A percentile compares a stretch with the other conserved stretches of the same genome.
Conservation (phyloP, 768 basidiomycete species). For the Pisolithus tinctorius region DNA sequence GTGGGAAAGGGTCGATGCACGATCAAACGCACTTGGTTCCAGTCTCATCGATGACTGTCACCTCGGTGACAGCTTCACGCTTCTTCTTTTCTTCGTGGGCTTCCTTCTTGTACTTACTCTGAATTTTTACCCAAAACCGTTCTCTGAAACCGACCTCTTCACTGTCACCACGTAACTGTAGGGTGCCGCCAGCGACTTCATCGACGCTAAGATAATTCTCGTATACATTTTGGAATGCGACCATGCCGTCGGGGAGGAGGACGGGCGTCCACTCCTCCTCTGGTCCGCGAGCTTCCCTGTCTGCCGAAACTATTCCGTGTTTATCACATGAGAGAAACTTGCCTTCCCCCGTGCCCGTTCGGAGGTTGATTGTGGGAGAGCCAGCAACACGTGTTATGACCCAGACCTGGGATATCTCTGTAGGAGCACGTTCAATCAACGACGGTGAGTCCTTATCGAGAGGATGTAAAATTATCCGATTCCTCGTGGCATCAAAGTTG, state of each 20-base stretch:
- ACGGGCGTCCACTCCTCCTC: slow-evolving; percentile 94
- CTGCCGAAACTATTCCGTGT: slow-evolving; percentile 76
- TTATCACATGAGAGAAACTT: slow-evolving; percentile 88
- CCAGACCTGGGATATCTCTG: slow-evolving; percentile 87
- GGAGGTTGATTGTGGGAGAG: slow-evolving; percentile 75
- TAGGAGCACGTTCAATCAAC: slow-evolving; percentile 62
- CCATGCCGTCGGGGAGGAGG: slow-evolving; percentile 76
- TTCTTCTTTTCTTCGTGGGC: slow-evolving; percentile 71
- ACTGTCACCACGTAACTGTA: slow-evolving; percentile 77
- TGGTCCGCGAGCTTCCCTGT: slow-evolving; percentile 84
- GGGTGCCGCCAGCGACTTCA: slow-evolving; percentile 75
- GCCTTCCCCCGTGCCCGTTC: slow-evolving; percentile 81
- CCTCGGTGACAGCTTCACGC: slow-evolving; percentile 48
- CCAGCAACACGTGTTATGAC: slow-evolving; percentile 84
- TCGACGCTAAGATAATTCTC: slow-evolving; percentile 84
- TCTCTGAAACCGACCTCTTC: slow-evolving; percentile 83
- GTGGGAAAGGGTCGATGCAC: background rate
- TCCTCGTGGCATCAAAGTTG: slow-evolving; percentile 73
- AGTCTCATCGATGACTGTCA: slow-evolving; percentile 60
- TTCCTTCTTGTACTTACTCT: slow-evolving; percentile 84
- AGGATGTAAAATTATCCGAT: slow-evolving; percentile 57
- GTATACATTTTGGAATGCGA: slow-evolving; percentile 82
- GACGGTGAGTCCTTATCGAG: slow-evolving; percentile 55
- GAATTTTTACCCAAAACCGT: slow-evolving; percentile 85
- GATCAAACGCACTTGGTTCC: slow-evolving; percentile 56